Conservation (phyloP, 441 rosid genomes). For the California macrophylla region DNA sequence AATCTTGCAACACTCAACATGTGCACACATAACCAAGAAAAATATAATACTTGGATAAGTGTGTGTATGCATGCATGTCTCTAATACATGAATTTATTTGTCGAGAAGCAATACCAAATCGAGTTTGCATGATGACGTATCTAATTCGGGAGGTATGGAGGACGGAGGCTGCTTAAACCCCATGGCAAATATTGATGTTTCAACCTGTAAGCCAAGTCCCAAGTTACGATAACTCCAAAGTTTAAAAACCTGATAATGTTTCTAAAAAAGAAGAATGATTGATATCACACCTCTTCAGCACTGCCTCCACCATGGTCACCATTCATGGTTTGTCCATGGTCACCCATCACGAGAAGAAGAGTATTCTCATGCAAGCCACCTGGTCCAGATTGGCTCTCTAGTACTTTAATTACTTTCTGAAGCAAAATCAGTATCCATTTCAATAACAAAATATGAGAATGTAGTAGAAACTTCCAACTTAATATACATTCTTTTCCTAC, state of each 20-base stretch:
- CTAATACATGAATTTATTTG: conserved; percentile 1
- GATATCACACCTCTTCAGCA: conserved; percentile 66
- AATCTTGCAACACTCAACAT: neutral
- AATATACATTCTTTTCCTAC: neutral
- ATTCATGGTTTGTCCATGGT: conserved; percentile 92
- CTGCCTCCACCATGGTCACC: conserved; percentile 99
- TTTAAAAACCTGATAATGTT: conserved; percentile 13
- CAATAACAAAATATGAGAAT: neutral
- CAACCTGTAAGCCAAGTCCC: conserved; percentile 48
- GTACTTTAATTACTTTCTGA: conserved; percentile 56
- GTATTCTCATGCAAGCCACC: conserved; percentile 83
- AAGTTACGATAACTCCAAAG: conserved; percentile 20
- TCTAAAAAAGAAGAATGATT: conserved; percentile 2
- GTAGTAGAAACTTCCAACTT: conserved; percentile 7
- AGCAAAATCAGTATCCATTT: conserved; percentile 11
- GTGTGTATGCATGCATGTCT: neutral
- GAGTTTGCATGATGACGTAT: conserved; percentile 47
- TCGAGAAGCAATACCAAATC: conserved; percentile 38
- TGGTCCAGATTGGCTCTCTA: conserved; percentile 62
- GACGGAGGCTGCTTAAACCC: conserved; percentile 56
- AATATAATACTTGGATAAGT: neutral
- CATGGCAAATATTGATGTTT: conserved; percentile 88
- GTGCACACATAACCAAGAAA: neutral
- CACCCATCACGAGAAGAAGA: conserved; percentile 88
- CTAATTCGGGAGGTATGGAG: conserved; percentile 55